A percentile compares a stretch with the other conserved stretches of the same genome.
Evolutionary conservation across 768 basidiomycete species (phyloP).

Genomic region (Suillus brevipes): DNA sequence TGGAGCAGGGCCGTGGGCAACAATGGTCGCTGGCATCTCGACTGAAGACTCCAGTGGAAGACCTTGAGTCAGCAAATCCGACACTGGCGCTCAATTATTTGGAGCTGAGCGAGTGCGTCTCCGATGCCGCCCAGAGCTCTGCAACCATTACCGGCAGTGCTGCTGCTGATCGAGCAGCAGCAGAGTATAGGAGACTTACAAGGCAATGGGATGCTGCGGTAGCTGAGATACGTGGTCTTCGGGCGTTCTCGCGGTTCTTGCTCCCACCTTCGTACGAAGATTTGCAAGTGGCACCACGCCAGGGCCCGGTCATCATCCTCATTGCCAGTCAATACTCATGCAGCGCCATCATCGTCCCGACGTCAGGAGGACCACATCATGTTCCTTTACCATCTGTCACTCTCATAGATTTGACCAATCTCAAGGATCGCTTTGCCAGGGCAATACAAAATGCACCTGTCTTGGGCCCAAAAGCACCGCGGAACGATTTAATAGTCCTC

Average conservation of each 20-base stretch:
- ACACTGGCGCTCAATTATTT: not conserved
- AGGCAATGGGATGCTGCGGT: not conserved
- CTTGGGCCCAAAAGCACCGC: not conserved
- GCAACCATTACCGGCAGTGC: not conserved
- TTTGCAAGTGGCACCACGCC: too few relatives aligned
- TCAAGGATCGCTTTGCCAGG: too few relatives aligned
- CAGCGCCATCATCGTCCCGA: too few relatives aligned
- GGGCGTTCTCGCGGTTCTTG: too few relatives aligned
- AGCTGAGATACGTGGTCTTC: too few relatives aligned
- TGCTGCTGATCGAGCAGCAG: not conserved
- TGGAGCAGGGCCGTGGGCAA: constrained; percentile 22
- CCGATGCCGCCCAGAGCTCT: constrained; percentile 1
- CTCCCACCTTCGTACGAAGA: too few relatives aligned
- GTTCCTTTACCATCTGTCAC: too few relatives aligned
- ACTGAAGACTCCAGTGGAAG: constrained; percentile 26
- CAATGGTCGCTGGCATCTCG: constrained; percentile 30
- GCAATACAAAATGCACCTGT: too few relatives aligned
- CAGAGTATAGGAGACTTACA: not conserved
- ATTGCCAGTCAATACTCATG: too few relatives aligned
- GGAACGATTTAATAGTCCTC: not conserved
- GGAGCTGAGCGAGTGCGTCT: not conserved
- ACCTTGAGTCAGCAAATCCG: constrained; percentile 8
- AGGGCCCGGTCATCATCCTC: too few relatives aligned
- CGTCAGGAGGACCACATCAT: too few relatives aligned
- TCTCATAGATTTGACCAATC: too few relatives aligned